Conservation (phyloP, 331 rosid genomes). For the Malus hybrid region DNA sequence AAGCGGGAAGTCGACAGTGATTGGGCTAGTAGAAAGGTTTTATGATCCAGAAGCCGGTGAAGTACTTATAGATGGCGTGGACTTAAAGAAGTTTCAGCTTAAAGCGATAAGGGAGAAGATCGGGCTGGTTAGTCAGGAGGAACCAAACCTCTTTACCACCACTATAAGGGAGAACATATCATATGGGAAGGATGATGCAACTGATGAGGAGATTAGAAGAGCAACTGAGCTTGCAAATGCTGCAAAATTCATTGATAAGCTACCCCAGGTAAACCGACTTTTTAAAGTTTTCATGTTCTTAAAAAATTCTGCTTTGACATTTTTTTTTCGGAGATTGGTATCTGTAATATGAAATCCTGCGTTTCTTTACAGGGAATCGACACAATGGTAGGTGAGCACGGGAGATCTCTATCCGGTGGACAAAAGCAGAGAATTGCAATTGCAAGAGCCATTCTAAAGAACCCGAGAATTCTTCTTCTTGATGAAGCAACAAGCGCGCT, state of each 20-base stretch:
- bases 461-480: conserved; percentile 61
- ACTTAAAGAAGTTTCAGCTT: conserved; percentile 50
- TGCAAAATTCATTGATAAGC: conserved; percentile 47
- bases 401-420: conserved; percentile 66
- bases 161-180: conserved; percentile 63
- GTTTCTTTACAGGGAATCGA: conserved; percentile 37
- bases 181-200: conserved; percentile 69
- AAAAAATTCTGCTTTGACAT: background rate
- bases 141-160: conserved; percentile 63
- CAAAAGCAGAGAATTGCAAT: conserved; percentile 76
- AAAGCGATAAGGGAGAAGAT: conserved; percentile 75
- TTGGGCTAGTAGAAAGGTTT: conserved; percentile 74
- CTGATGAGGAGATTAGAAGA: conserved; percentile 45
- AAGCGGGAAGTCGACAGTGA: conserved; percentile 86
- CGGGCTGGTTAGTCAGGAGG: conserved; percentile 75
- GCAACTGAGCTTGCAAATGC: conserved; percentile 60
- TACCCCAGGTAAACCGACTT: conserved; percentile 31
- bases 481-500: conserved; percentile 70
- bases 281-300: background rate
- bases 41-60: conserved; percentile 86
- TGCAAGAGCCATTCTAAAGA: conserved; percentile 71
- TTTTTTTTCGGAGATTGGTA: background rate
- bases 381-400: conserved; percentile 63
- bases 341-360: background rate
- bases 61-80: conserved; percentile 71